A percentile compares a stretch with the other conserved stretches of the same genome.
phyloP scores from a whole-genome alignment of 768 basidiomycete genomes.

The Psilocybe subaeruginosa region DNA sequence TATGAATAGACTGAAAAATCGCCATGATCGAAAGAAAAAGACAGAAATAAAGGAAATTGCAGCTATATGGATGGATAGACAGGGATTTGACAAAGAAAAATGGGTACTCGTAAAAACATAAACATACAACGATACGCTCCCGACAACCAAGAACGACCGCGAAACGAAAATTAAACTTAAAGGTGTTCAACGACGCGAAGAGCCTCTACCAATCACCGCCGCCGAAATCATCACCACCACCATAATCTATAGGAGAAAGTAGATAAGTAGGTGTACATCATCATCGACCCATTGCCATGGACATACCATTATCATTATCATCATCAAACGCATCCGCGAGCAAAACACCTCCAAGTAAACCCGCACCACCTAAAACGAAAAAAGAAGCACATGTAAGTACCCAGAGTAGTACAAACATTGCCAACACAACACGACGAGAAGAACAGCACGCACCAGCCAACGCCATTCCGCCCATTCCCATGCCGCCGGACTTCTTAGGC shows the following conservation, averaged over 20 bases:
- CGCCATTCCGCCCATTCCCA: conserved; percentile 51
- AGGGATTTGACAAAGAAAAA: too few relatives aligned
- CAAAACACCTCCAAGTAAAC: conserved; percentile 65
- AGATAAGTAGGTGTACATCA: neutral
- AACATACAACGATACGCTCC: too few relatives aligned
- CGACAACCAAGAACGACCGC: neutral
- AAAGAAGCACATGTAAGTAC: neutral
- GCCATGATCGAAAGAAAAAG: neutral
- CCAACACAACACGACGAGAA: neutral
- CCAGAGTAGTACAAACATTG: neutral
- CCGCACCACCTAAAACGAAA: conserved; percentile 52
- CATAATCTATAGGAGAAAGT: conserved; percentile 5
- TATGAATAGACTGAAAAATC: neutral
- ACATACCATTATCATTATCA: conserved; percentile 19
- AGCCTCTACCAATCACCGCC: conserved; percentile 14
- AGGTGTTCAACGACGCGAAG: neutral
- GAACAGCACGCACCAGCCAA: conserved; percentile 42
- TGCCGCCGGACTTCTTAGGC: conserved; percentile 46
- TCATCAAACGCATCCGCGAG: conserved; percentile 53
- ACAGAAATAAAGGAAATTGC: too few relatives aligned
- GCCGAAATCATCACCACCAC: conserved; percentile 23
- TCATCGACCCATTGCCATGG: neutral
- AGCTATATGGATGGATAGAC: too few relatives aligned
- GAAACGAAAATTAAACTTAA: neutral
- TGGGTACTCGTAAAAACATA: too few relatives aligned